Conservation (phyloP, 768 basidiomycete genomes). For the Goffeauzyma gilvescens region DNA sequence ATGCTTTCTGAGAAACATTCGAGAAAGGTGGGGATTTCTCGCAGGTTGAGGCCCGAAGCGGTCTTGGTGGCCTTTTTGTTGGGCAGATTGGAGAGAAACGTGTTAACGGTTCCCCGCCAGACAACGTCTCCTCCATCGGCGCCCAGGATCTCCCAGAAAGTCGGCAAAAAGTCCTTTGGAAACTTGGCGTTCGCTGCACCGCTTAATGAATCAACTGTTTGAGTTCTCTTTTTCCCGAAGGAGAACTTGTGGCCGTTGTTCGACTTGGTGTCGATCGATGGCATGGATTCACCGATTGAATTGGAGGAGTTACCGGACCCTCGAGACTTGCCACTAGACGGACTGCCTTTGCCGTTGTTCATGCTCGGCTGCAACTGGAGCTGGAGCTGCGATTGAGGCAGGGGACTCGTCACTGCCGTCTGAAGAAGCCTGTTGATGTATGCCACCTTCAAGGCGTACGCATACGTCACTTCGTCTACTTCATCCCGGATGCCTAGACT, state of each 20-base stretch:
- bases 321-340: too few relatives aligned
- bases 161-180: slow-evolving; percentile 26
- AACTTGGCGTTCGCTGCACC: slow-evolving; percentile 17
- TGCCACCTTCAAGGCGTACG: slow-evolving; percentile 26
- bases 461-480: slow-evolving; percentile 19
- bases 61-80: slow-evolving; percentile 27
- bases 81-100: slow-evolving; percentile 7
- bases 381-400: neutral
- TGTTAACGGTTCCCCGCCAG: slow-evolving; percentile 16
- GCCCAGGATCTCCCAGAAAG: slow-evolving; percentile 25
- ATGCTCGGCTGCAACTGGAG: too few relatives aligned
- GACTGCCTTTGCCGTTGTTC: too few relatives aligned
- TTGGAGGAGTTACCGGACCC: too few relatives aligned
- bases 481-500: slow-evolving; percentile 6
- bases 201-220: neutral
- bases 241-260: neutral
- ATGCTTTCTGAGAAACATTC: slow-evolving; percentile 10
- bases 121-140: slow-evolving; percentile 22
- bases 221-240: slow-evolving; percentile 10
- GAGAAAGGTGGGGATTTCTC: slow-evolving; percentile 24
- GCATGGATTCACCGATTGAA: too few relatives aligned
- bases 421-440: slow-evolving; percentile 1
- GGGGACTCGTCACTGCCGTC: neutral
- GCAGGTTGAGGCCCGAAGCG: slow-evolving; percentile 22
- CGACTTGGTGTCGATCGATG: too few relatives aligned